phyloP scores from a whole-genome alignment of 2,329 filamentous ascomycete species.

The Pestalotiopsis sp. region DNA sequence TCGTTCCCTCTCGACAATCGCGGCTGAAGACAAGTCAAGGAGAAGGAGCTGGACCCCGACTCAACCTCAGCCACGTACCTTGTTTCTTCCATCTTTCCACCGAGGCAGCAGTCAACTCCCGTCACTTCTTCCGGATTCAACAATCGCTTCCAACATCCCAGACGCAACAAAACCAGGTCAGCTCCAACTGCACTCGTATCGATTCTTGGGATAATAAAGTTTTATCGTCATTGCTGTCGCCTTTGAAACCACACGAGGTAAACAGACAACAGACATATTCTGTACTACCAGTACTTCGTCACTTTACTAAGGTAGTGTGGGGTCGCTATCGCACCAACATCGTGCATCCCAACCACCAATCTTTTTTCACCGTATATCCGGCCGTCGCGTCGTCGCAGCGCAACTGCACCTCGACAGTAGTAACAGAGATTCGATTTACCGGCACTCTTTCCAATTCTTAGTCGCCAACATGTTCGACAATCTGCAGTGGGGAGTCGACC shows the following conservation, averaged over 20 bases:
- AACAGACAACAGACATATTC: neutral
- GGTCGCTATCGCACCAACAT: neutral
- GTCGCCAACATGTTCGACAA: conserved; percentile 20
- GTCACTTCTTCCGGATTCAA: too few species aligned
- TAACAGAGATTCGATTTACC: neutral
- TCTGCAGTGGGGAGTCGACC: conserved; percentile 19
- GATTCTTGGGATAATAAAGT: neutral
- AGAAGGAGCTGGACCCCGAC: conserved; percentile 11
- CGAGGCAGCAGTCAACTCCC: neutral
- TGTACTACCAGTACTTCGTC: neutral
- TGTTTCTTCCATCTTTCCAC: neutral
- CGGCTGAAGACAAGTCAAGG: neutral
- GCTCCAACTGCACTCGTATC: neutral
- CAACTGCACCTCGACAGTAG: neutral
- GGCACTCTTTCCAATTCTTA: neutral
- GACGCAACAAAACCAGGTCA: neutral
- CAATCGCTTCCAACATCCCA: too few species aligned
- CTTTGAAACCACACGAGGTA: neutral
- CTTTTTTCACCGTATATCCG: neutral
- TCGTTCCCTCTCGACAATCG: neutral
- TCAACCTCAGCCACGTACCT: conserved; percentile 5
- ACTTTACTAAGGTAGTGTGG: neutral
- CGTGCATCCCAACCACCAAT: neutral
- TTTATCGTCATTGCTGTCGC: neutral
- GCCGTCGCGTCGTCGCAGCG: neutral